Percentiles rank a stretch among this genome's conserved stretches.
These are phyloP conservation scores for Beverwykella pulmonaria DNA, from an alignment of 495 filamentous ascomycete genomes.

Conservation along the genomic window DNA sequence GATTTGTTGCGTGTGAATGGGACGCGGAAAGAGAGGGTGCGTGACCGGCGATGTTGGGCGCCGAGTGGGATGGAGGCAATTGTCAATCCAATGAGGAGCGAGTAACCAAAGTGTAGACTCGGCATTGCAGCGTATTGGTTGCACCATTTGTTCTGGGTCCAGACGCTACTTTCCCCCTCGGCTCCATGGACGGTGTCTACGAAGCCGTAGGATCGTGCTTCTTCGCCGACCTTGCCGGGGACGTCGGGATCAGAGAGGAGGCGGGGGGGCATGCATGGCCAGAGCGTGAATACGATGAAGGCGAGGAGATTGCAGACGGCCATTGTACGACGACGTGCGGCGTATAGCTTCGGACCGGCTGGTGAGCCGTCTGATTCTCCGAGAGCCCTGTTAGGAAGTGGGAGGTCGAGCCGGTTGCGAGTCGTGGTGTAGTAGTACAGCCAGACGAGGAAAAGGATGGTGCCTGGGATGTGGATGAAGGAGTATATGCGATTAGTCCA, in stretches of 20 bases:
- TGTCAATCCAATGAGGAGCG: conserved; percentile 72
- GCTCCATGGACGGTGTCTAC: conserved; percentile 73
- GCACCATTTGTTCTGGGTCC: conserved; percentile 73
- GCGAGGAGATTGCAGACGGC: conserved; percentile 75
- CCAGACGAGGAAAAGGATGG: conserved; percentile 69
- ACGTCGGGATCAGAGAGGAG: conserved; percentile 60
- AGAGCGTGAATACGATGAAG: conserved; percentile 75
- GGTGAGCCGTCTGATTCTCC: conserved; percentile 47
- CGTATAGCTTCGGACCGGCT: conserved; percentile 58
- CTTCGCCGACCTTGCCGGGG: conserved; percentile 48
- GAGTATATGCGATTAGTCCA: conserved; percentile 70
- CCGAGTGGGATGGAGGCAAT: conserved; percentile 59
- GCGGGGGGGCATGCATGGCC: conserved; percentile 81
- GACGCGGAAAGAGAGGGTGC: conserved; percentile 8
- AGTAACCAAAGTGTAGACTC: conserved; percentile 78
- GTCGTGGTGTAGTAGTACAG: conserved; percentile 69
- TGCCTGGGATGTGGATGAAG: conserved; percentile 81
- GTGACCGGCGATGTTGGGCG: conserved; percentile 26
- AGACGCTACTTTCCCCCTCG: conserved; percentile 65
- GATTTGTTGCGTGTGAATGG: neutral
- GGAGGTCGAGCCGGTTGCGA: conserved; percentile 46
- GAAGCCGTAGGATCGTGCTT: conserved; percentile 66
- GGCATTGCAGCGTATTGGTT: conserved; percentile 79
- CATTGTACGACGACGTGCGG: conserved; percentile 67
- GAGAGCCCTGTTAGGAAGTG: conserved; percentile 46